These are phyloP conservation scores for Serendipita sp. DNA, from an alignment of 768 basidiomycete species.

Conservation along the genomic window DNA sequence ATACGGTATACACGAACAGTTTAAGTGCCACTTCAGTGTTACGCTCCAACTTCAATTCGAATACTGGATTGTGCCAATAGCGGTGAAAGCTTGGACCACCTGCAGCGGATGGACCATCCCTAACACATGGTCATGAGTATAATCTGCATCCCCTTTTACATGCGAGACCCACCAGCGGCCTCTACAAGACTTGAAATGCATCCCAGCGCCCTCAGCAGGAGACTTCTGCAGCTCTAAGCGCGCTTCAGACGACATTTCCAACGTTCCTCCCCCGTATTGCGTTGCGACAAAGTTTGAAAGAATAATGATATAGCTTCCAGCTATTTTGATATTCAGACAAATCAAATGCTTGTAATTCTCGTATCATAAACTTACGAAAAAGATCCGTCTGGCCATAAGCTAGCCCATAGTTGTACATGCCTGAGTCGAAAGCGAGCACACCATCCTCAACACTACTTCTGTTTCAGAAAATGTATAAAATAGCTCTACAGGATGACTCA, in stretches of 20 bases:
- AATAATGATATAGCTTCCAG: constrained; percentile 69
- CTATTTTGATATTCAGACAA: constrained; percentile 20
- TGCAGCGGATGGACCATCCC: constrained; percentile 28
- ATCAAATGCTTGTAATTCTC: constrained; percentile 23
- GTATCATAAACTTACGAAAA: constrained; percentile 12
- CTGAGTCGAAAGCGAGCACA: constrained; percentile 57
- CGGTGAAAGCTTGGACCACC: constrained; percentile 50
- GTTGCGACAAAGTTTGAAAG: constrained; percentile 70
- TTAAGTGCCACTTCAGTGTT: neutral
- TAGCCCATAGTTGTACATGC: constrained; percentile 67
- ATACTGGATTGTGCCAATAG: constrained; percentile 57
- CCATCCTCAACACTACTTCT: constrained; percentile 38
- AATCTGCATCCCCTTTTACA: too few species aligned
- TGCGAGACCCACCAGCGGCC: constrained; percentile 49
- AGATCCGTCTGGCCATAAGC: constrained; percentile 39
- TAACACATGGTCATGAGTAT: neutral
- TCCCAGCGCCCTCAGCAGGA: constrained; percentile 78
- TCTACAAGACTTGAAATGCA: constrained; percentile 55
- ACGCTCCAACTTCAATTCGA: constrained; percentile 33
- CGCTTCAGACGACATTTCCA: constrained; percentile 35
- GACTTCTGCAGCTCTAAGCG: constrained; percentile 49
- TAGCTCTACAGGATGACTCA: constrained; percentile 23
- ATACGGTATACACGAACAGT: neutral
- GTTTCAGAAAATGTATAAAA: neutral
- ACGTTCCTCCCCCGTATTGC: constrained; percentile 42